These are phyloP conservation scores for Salix caprea DNA, from an alignment of 345 rosid species.

Conservation along the genomic window DNA sequence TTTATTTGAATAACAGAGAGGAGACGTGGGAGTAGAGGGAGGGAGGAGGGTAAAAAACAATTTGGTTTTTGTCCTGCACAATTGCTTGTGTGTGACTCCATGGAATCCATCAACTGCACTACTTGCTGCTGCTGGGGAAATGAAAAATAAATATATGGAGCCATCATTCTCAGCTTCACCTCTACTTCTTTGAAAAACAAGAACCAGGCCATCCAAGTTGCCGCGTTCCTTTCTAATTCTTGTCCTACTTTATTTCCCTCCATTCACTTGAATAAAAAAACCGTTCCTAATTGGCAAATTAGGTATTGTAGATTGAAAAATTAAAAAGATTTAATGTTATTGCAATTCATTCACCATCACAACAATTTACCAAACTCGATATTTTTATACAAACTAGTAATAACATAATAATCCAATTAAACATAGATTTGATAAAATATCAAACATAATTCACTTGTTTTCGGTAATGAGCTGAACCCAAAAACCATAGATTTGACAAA, in stretches of 20 bases:
- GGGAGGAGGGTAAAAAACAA: background rate
- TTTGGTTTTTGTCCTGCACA: background rate
- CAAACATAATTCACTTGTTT: too few species aligned
- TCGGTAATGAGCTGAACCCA: too few species aligned
- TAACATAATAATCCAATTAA: too few species aligned
- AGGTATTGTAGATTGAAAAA: too few species aligned
- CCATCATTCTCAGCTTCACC: background rate
- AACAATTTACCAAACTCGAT: too few species aligned
- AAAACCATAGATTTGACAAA: too few species aligned
- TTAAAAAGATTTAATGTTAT: too few species aligned
- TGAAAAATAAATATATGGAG: background rate
- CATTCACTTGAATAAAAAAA: background rate
- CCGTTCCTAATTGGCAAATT: too few species aligned
- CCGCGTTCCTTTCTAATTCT: background rate
- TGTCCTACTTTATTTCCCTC: background rate
- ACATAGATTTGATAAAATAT: too few species aligned
- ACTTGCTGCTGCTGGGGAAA: constrained; percentile 3
- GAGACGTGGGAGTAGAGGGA: constrained; percentile 9
- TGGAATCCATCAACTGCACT: constrained; percentile 28
- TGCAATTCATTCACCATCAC: too few species aligned
- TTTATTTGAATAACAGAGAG: constrained; percentile 9
- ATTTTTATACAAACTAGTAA: too few species aligned
- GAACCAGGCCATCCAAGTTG: background rate
- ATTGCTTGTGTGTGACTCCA: constrained; percentile 26
- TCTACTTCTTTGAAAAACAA: background rate